Conservation (phyloP, 108 stramenopile genomes). For the Fistulifera pelliculosa region DNA sequence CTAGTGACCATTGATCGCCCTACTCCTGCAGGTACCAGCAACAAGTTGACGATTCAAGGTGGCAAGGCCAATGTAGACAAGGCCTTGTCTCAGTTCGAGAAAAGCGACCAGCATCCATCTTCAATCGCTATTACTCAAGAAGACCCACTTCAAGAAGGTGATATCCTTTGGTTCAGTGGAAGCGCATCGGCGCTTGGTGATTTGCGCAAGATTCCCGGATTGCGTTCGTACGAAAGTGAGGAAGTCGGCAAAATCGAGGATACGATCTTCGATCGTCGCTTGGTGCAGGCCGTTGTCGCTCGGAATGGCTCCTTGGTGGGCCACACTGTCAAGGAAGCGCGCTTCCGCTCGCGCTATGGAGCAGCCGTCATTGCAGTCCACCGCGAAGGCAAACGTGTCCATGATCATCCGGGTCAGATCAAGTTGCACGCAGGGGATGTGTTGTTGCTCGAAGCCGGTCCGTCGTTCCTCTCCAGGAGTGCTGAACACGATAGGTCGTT, state of each 20-base stretch:
- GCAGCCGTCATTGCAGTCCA: slow-evolving; percentile 57
- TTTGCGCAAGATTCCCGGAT: slow-evolving; percentile 43
- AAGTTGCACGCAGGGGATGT: slow-evolving; percentile 73
- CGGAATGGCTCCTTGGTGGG: slow-evolving; percentile 40
- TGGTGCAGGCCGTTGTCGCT: too few species aligned
- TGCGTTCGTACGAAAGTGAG: slow-evolving; percentile 27
- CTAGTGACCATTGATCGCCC: slow-evolving; percentile 77
- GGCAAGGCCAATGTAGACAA: neutral
- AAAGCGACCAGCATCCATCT: too few species aligned
- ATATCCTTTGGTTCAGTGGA: slow-evolving; percentile 51
- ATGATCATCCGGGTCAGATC: slow-evolving; percentile 57
- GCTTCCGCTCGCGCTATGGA: too few species aligned
- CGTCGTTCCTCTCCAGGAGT: slow-evolving; percentile 30
- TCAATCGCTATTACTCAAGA: slow-evolving; percentile 30
- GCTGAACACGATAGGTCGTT: slow-evolving; percentile 33
- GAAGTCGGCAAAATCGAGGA: slow-evolving; percentile 32
- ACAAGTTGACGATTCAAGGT: too few species aligned
- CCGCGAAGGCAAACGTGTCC: slow-evolving; percentile 36
- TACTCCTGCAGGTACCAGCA: neutral
- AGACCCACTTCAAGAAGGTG: slow-evolving; percentile 26
- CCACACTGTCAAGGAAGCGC: slow-evolving; percentile 41
- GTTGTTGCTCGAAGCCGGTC: slow-evolving; percentile 58
- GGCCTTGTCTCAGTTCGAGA: too few species aligned
- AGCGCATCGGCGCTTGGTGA: slow-evolving; percentile 17
- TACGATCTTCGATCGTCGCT: slow-evolving; percentile 38